A percentile compares a stretch with the other conserved stretches of the same genome.
Conservation (phyloP, 352 stramenopile species). For the Saprolegnia diclina region DNA sequence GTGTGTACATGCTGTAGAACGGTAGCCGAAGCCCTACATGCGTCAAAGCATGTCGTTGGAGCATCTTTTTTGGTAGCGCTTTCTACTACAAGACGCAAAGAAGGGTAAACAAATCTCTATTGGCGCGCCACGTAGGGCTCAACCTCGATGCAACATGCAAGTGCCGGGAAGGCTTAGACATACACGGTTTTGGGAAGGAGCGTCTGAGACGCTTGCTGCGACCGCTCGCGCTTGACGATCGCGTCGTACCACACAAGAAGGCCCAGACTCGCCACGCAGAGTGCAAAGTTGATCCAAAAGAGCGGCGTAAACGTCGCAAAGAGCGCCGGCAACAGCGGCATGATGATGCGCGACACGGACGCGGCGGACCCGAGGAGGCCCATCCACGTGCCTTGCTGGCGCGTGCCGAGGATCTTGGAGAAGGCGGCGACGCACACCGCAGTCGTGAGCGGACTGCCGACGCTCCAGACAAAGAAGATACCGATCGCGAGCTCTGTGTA, state of each 20-base stretch:
- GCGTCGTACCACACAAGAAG: constrained; percentile 66
- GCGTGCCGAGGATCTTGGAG: constrained; percentile 65
- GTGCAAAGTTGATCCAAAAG: constrained; percentile 64
- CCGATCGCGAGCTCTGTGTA: constrained; percentile 48
- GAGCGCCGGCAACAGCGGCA: constrained; percentile 48
- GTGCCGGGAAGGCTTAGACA: not conserved
- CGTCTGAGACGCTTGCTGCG: not conserved
- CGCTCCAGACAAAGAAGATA: constrained; percentile 74
- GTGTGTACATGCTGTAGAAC: too few relatives aligned
- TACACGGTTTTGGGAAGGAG: constrained; percentile 3
- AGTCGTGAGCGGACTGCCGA: constrained; percentile 71
- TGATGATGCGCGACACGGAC: constrained; percentile 66
- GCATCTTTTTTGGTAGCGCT: too few relatives aligned
- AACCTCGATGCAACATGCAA: too few relatives aligned
- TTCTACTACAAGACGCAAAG: too few relatives aligned
- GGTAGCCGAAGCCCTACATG: too few relatives aligned
- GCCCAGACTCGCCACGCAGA: constrained; percentile 51
- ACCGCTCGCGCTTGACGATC: constrained; percentile 35
- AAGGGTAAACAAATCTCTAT: too few relatives aligned
- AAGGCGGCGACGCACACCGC: constrained; percentile 69
- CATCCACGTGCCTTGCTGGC: constrained; percentile 76
- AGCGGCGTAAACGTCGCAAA: constrained; percentile 52
- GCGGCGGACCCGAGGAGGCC: constrained; percentile 63
- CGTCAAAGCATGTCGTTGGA: too few relatives aligned
- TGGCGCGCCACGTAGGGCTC: too few relatives aligned